phyloP scores from a whole-genome alignment of 306 rosid species.

The Calophaca sinica region DNA sequence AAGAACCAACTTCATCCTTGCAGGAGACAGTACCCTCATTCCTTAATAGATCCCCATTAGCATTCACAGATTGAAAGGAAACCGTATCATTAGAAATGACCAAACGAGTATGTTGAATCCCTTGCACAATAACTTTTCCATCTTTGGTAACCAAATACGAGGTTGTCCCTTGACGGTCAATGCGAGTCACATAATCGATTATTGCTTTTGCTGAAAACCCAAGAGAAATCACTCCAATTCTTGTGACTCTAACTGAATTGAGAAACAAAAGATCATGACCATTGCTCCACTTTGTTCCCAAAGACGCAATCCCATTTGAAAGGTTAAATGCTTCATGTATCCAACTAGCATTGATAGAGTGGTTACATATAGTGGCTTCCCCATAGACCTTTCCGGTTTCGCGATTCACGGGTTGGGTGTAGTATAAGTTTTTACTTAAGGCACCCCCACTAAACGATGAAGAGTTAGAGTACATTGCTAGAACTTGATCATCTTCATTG shows the following conservation, averaged over 20 bases:
- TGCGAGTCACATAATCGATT: slow-evolving; percentile 37
- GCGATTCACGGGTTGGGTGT: slow-evolving; percentile 51
- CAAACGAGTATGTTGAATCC: slow-evolving; percentile 44
- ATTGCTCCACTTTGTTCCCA: slow-evolving; percentile 53
- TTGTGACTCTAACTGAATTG: slow-evolving; percentile 51
- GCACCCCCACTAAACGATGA: slow-evolving; percentile 24
- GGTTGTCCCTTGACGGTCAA: slow-evolving; percentile 40
- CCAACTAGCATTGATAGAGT: slow-evolving; percentile 44
- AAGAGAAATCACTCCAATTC: slow-evolving; percentile 49
- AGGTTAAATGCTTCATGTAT: slow-evolving; percentile 36
- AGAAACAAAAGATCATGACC: slow-evolving; percentile 44
- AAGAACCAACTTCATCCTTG: slow-evolving; percentile 38
- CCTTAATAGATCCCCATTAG: slow-evolving; percentile 33
- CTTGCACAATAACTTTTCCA: slow-evolving; percentile 55
- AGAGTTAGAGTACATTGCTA: slow-evolving; percentile 63
- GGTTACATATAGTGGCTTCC: slow-evolving; percentile 34
- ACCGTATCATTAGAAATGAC: slow-evolving; percentile 46
- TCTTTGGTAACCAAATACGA: slow-evolving; percentile 54
- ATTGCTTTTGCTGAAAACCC: slow-evolving; percentile 52
- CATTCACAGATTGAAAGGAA: slow-evolving; percentile 44
- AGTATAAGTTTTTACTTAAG: slow-evolving; percentile 27
- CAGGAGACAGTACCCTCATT: slow-evolving; percentile 50
- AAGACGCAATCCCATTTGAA: slow-evolving; percentile 42
- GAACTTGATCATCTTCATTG: slow-evolving; percentile 42
- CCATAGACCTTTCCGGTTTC: slow-evolving; percentile 56